Percentiles rank a stretch among this genome's conserved stretches.
Conservation (phyloP, 352 stramenopile species). For the Phytophthora sp. region DNA sequence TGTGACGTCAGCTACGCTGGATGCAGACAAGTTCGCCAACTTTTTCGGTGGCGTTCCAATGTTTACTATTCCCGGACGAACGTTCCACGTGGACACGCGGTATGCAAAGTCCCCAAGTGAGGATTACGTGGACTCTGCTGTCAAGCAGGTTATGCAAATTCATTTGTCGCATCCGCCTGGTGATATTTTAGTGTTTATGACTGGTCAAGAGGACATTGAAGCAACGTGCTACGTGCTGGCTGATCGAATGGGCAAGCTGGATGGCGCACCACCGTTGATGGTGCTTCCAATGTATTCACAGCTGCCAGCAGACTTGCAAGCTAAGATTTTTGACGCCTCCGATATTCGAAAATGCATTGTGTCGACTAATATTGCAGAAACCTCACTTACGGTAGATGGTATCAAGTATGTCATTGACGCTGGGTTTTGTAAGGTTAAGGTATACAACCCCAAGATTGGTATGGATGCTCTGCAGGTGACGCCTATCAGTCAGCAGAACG, state of each 20-base stretch:
- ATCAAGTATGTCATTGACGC: conserved; percentile 99
- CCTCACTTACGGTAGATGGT: conserved; percentile 95
- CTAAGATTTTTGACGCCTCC: conserved; percentile 97
- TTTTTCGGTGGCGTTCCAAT: conserved; percentile 98
- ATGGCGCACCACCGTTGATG: conserved; percentile 94
- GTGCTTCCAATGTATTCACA: conserved; percentile 99
- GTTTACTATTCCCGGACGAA: conserved; percentile 95
- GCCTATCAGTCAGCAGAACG: conserved; percentile 97
- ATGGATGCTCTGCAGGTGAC: conserved; percentile 98
- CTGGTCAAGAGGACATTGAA: conserved; percentile 99
- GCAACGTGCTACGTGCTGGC: conserved; percentile 94
- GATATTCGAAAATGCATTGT: conserved; percentile 97
- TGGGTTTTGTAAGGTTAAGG: conserved; percentile 99
- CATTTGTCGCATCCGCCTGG: conserved; percentile 97
- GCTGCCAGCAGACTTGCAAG: conserved; percentile 97
- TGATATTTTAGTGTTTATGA: conserved; percentile 99
- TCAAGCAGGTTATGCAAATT: conserved; percentile 98
- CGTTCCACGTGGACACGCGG: conserved; percentile 85
- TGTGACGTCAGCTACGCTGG: conserved; percentile 96
- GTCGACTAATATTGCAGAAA: conserved; percentile 98
- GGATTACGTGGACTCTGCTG: conserved; percentile 98
- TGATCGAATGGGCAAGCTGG: conserved; percentile 95
- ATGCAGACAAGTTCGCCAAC: conserved; percentile 96
- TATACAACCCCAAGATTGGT: conserved; percentile 99
- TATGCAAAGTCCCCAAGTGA: conserved; percentile 95